phyloP scores from a whole-genome alignment of 2,329 filamentous ascomycete species.

The Colletotrichum nymphaeae region DNA sequence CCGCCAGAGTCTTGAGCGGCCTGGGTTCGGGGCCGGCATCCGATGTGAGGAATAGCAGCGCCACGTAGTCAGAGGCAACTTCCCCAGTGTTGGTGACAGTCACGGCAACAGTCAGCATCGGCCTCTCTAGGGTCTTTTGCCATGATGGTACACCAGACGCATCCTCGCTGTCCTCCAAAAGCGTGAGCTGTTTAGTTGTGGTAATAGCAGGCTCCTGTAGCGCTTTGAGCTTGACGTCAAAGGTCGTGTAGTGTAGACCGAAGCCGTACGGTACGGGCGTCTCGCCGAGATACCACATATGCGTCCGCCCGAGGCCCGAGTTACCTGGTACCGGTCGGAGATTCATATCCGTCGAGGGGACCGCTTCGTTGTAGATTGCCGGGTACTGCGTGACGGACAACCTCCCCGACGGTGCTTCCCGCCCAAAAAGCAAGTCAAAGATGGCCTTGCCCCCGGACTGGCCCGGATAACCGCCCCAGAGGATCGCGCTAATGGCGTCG shows the following conservation, averaged over 20 bases:
- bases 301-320: constrained; percentile 62
- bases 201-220: background rate
- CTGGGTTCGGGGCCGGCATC: constrained; percentile 59
- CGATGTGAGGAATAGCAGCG: constrained; percentile 61
- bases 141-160: background rate
- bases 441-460: constrained; percentile 68
- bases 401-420: constrained; percentile 61
- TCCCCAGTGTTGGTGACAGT: constrained; percentile 60
- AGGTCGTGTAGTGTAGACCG: constrained; percentile 69
- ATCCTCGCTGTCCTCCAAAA: background rate
- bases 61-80: constrained; percentile 62
- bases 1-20: constrained; percentile 63
- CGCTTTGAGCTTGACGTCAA: constrained; percentile 43
- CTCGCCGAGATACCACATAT: constrained; percentile 66
- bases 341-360: constrained; percentile 67
- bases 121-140: constrained; percentile 1
- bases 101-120: constrained; percentile 48
- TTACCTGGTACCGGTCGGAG: constrained; percentile 53
- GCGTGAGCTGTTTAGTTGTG: background rate
- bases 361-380: constrained; percentile 58
- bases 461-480: constrained; percentile 71
- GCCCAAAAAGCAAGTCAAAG: constrained; percentile 64
- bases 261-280: constrained; percentile 64
- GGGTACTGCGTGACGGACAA: constrained; percentile 68
- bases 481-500: constrained; percentile 59